phyloP scores from a whole-genome alignment of 495 filamentous ascomycete genomes.

The Pyronema omphalodes region DNA sequence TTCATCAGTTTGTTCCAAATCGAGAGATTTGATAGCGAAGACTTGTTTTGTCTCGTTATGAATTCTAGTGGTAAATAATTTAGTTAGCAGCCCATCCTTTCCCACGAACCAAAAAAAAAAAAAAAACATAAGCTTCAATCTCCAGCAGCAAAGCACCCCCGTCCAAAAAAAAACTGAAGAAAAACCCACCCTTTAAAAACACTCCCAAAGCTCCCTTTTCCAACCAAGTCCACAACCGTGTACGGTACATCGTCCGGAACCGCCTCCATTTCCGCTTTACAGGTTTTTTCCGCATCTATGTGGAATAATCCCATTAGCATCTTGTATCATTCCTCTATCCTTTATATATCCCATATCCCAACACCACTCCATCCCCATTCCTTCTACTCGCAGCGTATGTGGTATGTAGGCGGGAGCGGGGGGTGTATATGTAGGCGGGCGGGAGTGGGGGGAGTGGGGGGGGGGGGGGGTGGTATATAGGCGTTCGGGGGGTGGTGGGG shows the following conservation, averaged over 20 bases:
- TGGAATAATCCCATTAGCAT: not conserved
- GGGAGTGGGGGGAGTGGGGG: not conserved
- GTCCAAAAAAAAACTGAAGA: too few species aligned
- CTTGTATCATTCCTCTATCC: too few species aligned
- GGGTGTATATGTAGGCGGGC: too few species aligned
- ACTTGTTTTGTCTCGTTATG: slow-evolving; percentile 38
- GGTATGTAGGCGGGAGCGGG: too few species aligned
- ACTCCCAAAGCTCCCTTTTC: slow-evolving; percentile 86
- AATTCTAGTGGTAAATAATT: slow-evolving; percentile 28
- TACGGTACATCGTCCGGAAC: slow-evolving; percentile 35
- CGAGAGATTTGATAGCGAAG: slow-evolving; percentile 88
- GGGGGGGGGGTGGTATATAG: too few species aligned
- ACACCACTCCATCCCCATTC: not conserved
- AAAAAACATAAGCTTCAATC: too few species aligned
- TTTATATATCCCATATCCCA: too few species aligned
- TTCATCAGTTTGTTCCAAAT: slow-evolving; percentile 75
- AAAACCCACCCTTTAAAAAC: slow-evolving; percentile 69
- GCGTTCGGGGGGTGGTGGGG: too few species aligned
- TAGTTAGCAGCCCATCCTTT: not conserved
- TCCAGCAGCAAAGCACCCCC: not conserved
- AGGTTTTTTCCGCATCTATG: slow-evolving; percentile 19
- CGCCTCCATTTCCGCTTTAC: slow-evolving; percentile 23
- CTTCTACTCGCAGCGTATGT: too few species aligned
- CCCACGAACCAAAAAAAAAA: too few species aligned
- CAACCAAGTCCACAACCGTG: slow-evolving; percentile 72